Evolutionary conservation across 129 eudicot genomes (phyloP).

Genomic region (Pseudognaphalium luteoalbum): DNA sequence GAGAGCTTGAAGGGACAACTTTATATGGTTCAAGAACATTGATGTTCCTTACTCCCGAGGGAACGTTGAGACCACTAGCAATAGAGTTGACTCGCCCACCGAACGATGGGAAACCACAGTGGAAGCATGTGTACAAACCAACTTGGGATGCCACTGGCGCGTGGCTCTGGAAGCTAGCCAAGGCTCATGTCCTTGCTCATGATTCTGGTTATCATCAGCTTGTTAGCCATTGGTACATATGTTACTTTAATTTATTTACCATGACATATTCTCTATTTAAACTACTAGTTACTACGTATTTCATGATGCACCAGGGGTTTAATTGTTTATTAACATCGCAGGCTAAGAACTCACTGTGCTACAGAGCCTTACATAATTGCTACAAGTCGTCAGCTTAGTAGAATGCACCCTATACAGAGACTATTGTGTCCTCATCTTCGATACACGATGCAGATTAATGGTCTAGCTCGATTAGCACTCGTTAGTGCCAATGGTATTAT

Average conservation of each 20-base stretch:
- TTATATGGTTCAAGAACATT: constrained; percentile 76
- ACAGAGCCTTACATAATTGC: constrained; percentile 79
- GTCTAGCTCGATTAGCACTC: constrained; percentile 60
- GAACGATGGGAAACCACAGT: constrained; percentile 52
- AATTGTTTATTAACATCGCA: constrained; percentile 27
- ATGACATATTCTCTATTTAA: background rate
- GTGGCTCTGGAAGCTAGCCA: constrained; percentile 83
- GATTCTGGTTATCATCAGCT: constrained; percentile 76
- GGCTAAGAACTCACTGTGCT: constrained; percentile 72
- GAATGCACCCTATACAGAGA: constrained; percentile 67
- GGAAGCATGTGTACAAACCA: constrained; percentile 61
- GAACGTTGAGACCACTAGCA: constrained; percentile 61
- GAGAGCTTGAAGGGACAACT: constrained; percentile 58
- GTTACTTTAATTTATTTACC: background rate
- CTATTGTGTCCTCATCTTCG: constrained; percentile 68
- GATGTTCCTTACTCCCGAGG: constrained; percentile 49
- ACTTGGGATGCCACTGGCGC: constrained; percentile 50
- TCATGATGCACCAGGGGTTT: background rate
- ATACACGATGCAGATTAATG: constrained; percentile 79
- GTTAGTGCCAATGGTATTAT: constrained; percentile 66
- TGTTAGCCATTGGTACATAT: constrained; percentile 74
- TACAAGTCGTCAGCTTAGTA: constrained; percentile 61
- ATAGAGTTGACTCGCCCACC: constrained; percentile 80
- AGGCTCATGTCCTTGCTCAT: constrained; percentile 76
- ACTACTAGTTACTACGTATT: background rate